Conservation (phyloP, 306 rosid species). For the Pyrus betulifolia region DNA sequence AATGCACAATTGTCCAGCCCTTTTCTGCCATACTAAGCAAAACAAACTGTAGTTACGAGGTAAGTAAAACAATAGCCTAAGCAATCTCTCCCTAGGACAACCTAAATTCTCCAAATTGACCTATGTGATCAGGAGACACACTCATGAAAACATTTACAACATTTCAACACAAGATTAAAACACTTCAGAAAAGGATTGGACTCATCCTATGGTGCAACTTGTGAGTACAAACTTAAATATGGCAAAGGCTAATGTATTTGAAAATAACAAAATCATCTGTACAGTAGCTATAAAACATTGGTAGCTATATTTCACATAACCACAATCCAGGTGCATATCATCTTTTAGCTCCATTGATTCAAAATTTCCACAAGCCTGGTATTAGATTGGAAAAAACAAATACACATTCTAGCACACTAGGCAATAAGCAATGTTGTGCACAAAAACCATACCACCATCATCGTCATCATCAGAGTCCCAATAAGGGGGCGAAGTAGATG, state of each 20-base stretch:
- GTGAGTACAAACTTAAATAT: not conserved
- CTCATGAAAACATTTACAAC: not conserved
- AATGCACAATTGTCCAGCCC: not conserved
- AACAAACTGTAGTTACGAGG: not conserved
- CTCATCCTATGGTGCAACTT: not conserved
- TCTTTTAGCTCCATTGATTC: not conserved
- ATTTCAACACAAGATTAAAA: not conserved
- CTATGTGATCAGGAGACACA: not conserved
- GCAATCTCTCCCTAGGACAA: not conserved
- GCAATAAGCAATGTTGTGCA: not conserved
- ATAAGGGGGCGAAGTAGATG: conserved; percentile 91
- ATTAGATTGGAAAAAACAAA: not conserved
- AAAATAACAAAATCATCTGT: not conserved
- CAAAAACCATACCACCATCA: conserved; percentile 54
- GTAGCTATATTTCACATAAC: not conserved
- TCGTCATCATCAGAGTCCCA: conserved; percentile 95
- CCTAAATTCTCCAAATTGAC: not conserved
- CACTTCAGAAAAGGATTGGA: not conserved
- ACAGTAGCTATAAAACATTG: not conserved
- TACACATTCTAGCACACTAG: not conserved
- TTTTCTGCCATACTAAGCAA: not conserved
- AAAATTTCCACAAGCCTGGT: not conserved
- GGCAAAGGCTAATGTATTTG: not conserved
- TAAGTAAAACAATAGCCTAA: not conserved
- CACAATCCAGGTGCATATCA: not conserved